Conservation (phyloP, 2,329 filamentous ascomycete species). For the Blumeriella jaapii region DNA sequence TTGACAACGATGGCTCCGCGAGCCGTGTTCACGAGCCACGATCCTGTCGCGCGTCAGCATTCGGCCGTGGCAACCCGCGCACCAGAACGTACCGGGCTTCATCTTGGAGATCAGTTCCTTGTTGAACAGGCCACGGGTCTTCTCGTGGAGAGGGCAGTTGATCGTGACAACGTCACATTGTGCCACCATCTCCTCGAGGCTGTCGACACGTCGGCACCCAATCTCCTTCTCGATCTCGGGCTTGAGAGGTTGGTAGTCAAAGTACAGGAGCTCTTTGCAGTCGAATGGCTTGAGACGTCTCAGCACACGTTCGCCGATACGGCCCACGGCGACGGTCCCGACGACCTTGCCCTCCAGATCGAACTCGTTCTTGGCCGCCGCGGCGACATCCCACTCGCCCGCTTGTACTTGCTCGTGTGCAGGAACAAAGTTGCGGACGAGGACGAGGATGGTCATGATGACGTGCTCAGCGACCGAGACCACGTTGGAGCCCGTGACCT, state of each 20-base stretch:
- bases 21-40: slow-evolving; percentile 97
- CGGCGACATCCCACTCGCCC: slow-evolving; percentile 93
- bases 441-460: slow-evolving; percentile 92
- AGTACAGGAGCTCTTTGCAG: slow-evolving; percentile 99
- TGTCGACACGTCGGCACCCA: slow-evolving; percentile 79
- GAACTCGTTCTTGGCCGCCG: slow-evolving; percentile 94
- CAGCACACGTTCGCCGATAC: slow-evolving; percentile 96
- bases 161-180: slow-evolving; percentile 98
- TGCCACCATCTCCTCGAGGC: slow-evolving; percentile 82
- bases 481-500: slow-evolving; percentile 97
- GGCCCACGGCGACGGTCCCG: slow-evolving; percentile 91
- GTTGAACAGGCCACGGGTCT: slow-evolving; percentile 93
- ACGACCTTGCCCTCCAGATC: slow-evolving; percentile 97
- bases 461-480: slow-evolving; percentile 98
- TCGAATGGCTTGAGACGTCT: slow-evolving; percentile 93
- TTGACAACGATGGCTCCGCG: slow-evolving; percentile 98
- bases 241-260: slow-evolving; percentile 91
- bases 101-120: slow-evolving; percentile 98
- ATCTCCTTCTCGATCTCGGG: slow-evolving; percentile 89
- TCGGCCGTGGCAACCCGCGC: slow-evolving; percentile 51
- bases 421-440: slow-evolving; percentile 97
- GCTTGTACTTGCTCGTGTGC: slow-evolving; percentile 85
- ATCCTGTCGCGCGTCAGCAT: slow-evolving; percentile 43
- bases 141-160: slow-evolving; percentile 98
- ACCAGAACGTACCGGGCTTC: slow-evolving; percentile 74